phyloP scores from a whole-genome alignment of 768 basidiomycete genomes.

The Coprinopsis cinerea region DNA sequence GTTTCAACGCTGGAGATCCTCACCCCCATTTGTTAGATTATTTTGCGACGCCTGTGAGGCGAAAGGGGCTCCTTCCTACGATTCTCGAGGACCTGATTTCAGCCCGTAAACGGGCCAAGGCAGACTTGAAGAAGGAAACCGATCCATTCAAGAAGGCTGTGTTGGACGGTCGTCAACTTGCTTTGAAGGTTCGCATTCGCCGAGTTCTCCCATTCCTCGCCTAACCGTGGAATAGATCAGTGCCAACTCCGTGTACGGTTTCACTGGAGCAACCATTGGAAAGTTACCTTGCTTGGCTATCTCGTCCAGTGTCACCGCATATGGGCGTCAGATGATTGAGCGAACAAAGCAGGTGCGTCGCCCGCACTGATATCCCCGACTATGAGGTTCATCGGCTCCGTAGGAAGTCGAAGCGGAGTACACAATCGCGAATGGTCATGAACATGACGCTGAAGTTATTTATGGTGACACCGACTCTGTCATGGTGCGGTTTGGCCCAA shows the following conservation, averaged over 20 bases:
- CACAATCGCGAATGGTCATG: conserved; percentile 75
- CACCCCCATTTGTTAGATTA: conserved; percentile 52
- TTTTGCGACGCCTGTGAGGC: conserved; percentile 64
- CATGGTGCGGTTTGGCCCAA: conserved; percentile 95
- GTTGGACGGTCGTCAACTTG: conserved; percentile 93
- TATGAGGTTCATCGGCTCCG: not conserved
- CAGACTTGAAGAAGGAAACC: conserved; percentile 92
- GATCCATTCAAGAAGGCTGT: conserved; percentile 98
- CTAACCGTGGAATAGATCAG: conserved; percentile 62
- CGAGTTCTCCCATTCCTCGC: not conserved
- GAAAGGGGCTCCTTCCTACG: conserved; percentile 88
- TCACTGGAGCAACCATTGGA: conserved; percentile 96
- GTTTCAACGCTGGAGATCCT: not conserved
- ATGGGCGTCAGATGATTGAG: conserved; percentile 99
- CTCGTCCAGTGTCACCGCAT: conserved; percentile 91
- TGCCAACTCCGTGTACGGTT: conserved; percentile 98
- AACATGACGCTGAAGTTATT: conserved; percentile 88
- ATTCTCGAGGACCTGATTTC: conserved; percentile 91
- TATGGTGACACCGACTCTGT: conserved; percentile 99
- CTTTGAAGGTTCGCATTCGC: conserved; percentile 65
- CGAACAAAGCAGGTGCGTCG: conserved; percentile 75
- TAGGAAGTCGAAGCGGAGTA: conserved; percentile 90
- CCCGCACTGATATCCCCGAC: not conserved
- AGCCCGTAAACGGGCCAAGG: conserved; percentile 91
- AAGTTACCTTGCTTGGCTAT: conserved; percentile 95